Base-by-base conservation (phyloP, 148 eudicot genomes). In the Fagopyrum tataricum region DNA sequence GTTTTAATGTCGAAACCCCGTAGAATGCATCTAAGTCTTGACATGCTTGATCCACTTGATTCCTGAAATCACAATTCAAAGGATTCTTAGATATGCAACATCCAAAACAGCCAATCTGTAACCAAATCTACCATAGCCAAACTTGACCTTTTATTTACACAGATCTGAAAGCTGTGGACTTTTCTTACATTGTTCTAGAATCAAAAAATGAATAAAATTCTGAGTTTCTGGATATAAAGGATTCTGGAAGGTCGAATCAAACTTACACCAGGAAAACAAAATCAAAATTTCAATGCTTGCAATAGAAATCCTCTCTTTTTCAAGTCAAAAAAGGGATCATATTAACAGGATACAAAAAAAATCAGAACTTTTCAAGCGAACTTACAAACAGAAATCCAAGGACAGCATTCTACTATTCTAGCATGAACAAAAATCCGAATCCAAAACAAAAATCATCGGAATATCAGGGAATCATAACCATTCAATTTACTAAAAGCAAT, bases 1-100 rank as follows among this genome's bases (percentile, higher is more conserved):
- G 76, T 64, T 41, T 74, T 74, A 20, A 62, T 7, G 43, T 74
- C 76, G 58, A 74, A 31, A 20, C 76, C 76, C 23, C 71, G 55
- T 1, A 74, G 20, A 13, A 74, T 64, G 70, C 76, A 74, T 23
- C 76, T 44, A 12, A 74, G 20, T 44, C 76, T 74, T 2, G 76
- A 44, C 71, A 74, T 73, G 20, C 68, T 49, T 15, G 44, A 44
- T 62, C 71, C 21, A 23, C 71, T 24, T 13, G 76, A 64, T 17
- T 73, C 75, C 76, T 74, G 71, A 24, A 26, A 24, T 61, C 39
- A 55, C 51, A 59, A 47, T 23, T 37, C 12, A 12, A 31, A 39
- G 18, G 18, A 39, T 52, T 53, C 9, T 53, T 26, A 61, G n/a
- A 21, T 18, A 56, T 2, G 44, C 75, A 43, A 39, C 12, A 39